These are phyloP conservation scores for Mortierella antarctica DNA, from an alignment of 192 early-diverging fungal species.

Conservation along the genomic window DNA sequence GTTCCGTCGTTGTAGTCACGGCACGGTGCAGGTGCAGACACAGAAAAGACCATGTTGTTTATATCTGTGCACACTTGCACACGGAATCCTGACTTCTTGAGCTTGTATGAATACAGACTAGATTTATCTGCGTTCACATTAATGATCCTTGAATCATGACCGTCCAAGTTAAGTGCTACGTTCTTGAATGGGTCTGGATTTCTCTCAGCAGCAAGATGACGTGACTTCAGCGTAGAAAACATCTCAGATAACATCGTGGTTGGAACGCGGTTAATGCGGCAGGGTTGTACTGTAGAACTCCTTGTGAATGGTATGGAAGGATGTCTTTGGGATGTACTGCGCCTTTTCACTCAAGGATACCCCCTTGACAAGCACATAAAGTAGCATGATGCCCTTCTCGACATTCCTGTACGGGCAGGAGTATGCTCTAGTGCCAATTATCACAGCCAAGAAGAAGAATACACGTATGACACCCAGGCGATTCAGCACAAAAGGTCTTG, in stretches of 20 bases:
- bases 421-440: slow-evolving; percentile 7
- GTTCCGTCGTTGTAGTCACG: slow-evolving; percentile 18
- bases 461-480: slow-evolving; percentile 7
- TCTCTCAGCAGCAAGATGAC: slow-evolving; percentile 9
- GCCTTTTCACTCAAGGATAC: slow-evolving; percentile 9
- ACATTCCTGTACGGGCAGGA: slow-evolving; percentile 9
- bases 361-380: slow-evolving; percentile 7
- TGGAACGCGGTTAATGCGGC: slow-evolving; percentile 2
- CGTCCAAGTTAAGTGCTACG: slow-evolving; percentile 14
- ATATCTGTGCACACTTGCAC: slow-evolving; percentile 28
- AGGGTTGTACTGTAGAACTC: slow-evolving; percentile 11
- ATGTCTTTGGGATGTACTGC: slow-evolving; percentile 14
- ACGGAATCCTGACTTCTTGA: slow-evolving; percentile 22
- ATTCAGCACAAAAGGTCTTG: slow-evolving; percentile 20
- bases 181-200: slow-evolving; percentile 21
- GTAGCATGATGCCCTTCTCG: slow-evolving; percentile 9
- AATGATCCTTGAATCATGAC: slow-evolving; percentile 15
- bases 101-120: slow-evolving; percentile 18
- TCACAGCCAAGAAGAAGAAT: slow-evolving; percentile 14
- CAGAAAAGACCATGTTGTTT: slow-evolving; percentile 21
- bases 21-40: slow-evolving; percentile 17
- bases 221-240: slow-evolving; percentile 8
- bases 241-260: slow-evolving; percentile 7
- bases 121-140: slow-evolving; percentile 16
- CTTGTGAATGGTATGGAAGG: slow-evolving; percentile 9